Evolutionary conservation across 2,329 filamentous ascomycete genomes (phyloP), one percentile per base, ranked within the genome.

Genomic region (Cryphonectria radicalis): DNA sequence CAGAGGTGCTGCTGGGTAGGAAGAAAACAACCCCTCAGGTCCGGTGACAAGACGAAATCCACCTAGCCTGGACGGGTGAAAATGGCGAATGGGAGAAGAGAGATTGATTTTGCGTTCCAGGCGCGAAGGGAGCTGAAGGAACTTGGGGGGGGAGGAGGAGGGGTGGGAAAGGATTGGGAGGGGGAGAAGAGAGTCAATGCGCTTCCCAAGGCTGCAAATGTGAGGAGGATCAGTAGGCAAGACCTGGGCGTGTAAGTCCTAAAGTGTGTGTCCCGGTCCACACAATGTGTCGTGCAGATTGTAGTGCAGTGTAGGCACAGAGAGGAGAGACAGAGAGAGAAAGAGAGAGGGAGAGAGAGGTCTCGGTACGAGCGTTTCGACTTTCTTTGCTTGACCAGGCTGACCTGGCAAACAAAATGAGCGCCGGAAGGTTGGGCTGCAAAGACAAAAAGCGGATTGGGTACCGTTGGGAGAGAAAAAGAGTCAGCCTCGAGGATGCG

Each of bases 361-460:
- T 64, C 17, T 65, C 55, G 62, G 62, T 28, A 66, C 70, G 64
- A 62, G 50, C 57, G 37, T 59, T 55, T 60, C 60, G 17, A 42
- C 43, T 32, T 55, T 63, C 59, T 10, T 50, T 17, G 25, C 35
- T 40, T 70, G 60, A 50, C 71, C 65, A 65, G 71, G 68, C 62
- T 63, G 62, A 63, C 71, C 71, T 63, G 71, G 71, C 53, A 63
- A 46, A 46, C 25, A 7, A 7, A 32, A 37, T 43, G 11, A 55
- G 53, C 65, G 40, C 28, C 42, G 35, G 42, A 32, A 14, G 40
- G 65, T 72, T 70, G 71, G 68, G 71, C 71, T 72, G 68, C 60
- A 63, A 70, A 17, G 37, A 40, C 19, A 37, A 67, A 28, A 55
- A 43, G 43, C 13, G 37, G 62, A 68, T 70, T 68, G 71, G 71